These are phyloP conservation scores for Petunia secreta DNA, from an alignment of 257 asterid species.

Conservation along the genomic window DNA sequence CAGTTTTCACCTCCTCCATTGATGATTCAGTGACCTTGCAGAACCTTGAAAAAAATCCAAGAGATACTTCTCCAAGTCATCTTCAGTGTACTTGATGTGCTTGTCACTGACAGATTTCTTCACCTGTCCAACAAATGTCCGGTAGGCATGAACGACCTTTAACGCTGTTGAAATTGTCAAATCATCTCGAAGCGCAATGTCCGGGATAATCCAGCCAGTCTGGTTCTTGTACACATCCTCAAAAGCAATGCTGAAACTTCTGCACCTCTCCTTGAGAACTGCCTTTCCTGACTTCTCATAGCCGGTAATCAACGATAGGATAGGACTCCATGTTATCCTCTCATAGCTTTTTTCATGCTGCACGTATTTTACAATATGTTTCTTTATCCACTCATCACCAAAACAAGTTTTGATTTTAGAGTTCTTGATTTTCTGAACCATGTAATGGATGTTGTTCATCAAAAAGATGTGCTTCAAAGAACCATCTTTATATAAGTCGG, in stretches of 20 bases:
- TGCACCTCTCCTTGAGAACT: constrained; percentile 59
- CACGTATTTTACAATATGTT: constrained; percentile 45
- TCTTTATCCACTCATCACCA: constrained; percentile 65
- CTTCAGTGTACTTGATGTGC: constrained; percentile 64
- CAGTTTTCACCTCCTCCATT: constrained; percentile 45
- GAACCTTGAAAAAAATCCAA: constrained; percentile 66
- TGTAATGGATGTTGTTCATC: constrained; percentile 83
- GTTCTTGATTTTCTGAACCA: constrained; percentile 54
- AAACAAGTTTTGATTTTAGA: constrained; percentile 51
- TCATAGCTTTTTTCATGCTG: constrained; percentile 56
- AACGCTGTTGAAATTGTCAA: constrained; percentile 49
- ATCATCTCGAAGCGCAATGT: constrained; percentile 57
- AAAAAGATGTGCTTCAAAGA: constrained; percentile 59
- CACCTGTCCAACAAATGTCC: constrained; percentile 46
- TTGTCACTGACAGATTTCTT: constrained; percentile 45
- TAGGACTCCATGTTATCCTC: constrained; percentile 55
- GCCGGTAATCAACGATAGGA: constrained; percentile 42
- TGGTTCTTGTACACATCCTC: constrained; percentile 70
- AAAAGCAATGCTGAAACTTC: constrained; percentile 49
- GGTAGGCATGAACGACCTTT: constrained; percentile 55
- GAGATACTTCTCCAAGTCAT: constrained; percentile 57
- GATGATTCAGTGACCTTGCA: constrained; percentile 48
- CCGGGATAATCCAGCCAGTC: constrained; percentile 69
- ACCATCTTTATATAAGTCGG: constrained; percentile 44
- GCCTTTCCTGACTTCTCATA: constrained; percentile 57